Conservation (phyloP, 116 monocot genomes). For the Cymodocea nodosa region DNA sequence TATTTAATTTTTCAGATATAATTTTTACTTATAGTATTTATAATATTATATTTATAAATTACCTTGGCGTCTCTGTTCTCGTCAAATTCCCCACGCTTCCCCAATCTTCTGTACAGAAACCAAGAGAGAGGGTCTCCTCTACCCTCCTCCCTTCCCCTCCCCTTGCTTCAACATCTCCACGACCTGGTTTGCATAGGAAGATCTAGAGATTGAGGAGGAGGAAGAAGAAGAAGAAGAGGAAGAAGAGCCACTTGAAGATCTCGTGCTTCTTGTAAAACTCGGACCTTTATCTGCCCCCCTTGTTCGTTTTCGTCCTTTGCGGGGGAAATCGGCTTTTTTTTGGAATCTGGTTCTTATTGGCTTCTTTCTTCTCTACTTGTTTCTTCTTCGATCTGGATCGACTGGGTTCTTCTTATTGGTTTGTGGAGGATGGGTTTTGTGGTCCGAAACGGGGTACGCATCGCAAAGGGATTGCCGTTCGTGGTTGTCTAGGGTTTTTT, state of each 20-base stretch:
- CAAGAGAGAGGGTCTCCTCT: no score
- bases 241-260: background rate
- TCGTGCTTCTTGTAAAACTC: slow-evolving; percentile 19
- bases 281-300: slow-evolving; percentile 10
- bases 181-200: background rate
- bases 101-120: no score
- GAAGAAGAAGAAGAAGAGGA: background rate
- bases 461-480: no score
- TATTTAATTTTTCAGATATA: no score
- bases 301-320: background rate
- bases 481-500: no score
- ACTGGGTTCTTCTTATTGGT: background rate
- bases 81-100: no score
- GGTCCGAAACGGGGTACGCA: no score
- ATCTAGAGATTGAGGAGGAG: background rate
- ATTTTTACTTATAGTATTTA: no score
- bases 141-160: no score
- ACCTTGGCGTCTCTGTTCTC: no score
- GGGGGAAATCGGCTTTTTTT: background rate
- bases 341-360: background rate
- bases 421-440: background rate
- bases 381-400: background rate
- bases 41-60: no score
- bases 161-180: no score
- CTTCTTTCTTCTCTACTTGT: background rate